Evolutionary conservation across 306 rosid genomes (phyloP), one percentile per base, ranked within the genome.

Genomic region (Delonix regia): DNA sequence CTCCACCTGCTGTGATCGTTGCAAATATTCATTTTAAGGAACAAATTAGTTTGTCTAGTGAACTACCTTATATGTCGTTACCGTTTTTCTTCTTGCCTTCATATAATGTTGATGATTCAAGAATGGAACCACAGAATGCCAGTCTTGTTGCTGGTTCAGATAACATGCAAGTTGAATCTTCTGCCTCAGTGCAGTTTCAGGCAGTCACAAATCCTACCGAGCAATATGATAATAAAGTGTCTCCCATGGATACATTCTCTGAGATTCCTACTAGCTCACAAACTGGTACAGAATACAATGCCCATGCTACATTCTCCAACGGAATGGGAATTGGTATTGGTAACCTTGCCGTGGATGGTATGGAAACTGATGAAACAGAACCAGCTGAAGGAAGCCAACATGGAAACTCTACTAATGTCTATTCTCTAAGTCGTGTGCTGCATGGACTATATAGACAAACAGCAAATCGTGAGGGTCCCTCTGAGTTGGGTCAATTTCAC

Each of bases 1-100:
- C 99, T n/a, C 97, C 99, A 9, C 99, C 98, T 79, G 87, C 98
- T 30, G 91, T 96, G 69, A 89, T 87, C 83, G 89, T 96, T 78
- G 87, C 99, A 64, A 90, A 86, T 84, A 81, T 84, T 85, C 95
- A 88, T 64, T 82, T 93, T 60, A 80, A 83, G 38, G 99, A 86
- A 73, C 90, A 85, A 80, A 70, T 84, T 81, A 82, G 77, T 77
- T 79, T 81, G 78, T 83, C 83, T 52, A 89, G 85, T 75, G 98
- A 93, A 75, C 79, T 83, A 27, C 91, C 94, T 77, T 87, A 87
- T 48, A 85, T 79, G 80, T 89, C 99, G 15, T 80, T 90, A 56
- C 94, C 97, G 21, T 90, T 91, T 75, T 72, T 90, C 82, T 64
- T 85, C 69, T 79, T 85, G 89, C 92, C 98, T 39, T 85, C 99